Evolutionary conservation across 1,284 basidiomycete species (phyloP).

Genomic region (Stygiomarasmius scandens): DNA sequence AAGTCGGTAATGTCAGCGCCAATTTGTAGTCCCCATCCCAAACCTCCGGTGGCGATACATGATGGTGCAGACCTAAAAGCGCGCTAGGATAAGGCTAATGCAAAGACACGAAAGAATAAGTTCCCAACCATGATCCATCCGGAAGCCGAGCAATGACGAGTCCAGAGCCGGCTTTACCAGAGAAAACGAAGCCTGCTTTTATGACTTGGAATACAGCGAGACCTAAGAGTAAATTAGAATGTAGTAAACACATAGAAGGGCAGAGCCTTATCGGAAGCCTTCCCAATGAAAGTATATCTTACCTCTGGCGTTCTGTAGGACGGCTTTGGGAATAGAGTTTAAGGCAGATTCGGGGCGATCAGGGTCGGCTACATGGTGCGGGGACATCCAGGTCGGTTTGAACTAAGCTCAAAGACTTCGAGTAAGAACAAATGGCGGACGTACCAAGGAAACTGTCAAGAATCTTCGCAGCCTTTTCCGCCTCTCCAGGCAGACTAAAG

Average conservation of each 20-base stretch:
- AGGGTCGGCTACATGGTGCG: constrained; percentile 75
- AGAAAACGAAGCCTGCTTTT: constrained; percentile 95
- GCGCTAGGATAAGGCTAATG: no score
- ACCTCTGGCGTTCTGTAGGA: constrained; percentile 89
- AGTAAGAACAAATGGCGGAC: constrained; percentile 26
- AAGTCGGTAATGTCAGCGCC: constrained; percentile 90
- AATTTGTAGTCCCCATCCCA: constrained; percentile 96
- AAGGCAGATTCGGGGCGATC: constrained; percentile 87
- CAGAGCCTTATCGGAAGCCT: no score
- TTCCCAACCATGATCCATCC: constrained; percentile 97
- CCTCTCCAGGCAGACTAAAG: constrained; percentile 86
- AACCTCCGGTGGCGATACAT: constrained; percentile 95
- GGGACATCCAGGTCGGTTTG: constrained; percentile 2
- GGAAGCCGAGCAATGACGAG: constrained; percentile 93
- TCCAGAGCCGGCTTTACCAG: constrained; percentile 93
- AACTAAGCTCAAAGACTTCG: not conserved
- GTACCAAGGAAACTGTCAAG: constrained; percentile 86
- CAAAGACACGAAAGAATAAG: constrained; percentile 94
- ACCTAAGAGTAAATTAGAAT: constrained; percentile 48
- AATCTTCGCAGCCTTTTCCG: constrained; percentile 91
- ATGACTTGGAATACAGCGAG: constrained; percentile 95
- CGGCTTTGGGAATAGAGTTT: constrained; percentile 94
- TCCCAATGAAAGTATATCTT: not conserved
- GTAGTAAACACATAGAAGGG: no score
- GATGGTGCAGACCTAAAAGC: constrained; percentile 97